phyloP scores from a whole-genome alignment of 352 stramenopile genomes.

The Pythium guiyangense region DNA sequence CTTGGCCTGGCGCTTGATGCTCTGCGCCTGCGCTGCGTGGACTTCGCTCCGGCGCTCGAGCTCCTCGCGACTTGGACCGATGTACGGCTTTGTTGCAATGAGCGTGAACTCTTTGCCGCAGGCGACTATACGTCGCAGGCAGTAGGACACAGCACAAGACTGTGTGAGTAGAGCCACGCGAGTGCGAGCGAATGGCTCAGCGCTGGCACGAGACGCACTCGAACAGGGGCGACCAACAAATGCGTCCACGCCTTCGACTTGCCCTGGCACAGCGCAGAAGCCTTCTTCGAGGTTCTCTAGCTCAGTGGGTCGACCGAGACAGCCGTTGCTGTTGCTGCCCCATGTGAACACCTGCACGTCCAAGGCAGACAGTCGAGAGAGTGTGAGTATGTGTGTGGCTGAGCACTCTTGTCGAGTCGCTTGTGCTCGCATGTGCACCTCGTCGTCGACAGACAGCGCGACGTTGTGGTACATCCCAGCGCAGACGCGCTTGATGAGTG shows the following conservation, averaged over 20 bases:
- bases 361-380: neutral
- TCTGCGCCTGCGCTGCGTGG: constrained; percentile 31
- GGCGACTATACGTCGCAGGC: constrained; percentile 51
- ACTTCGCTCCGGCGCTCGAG: constrained; percentile 39
- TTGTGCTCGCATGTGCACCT: constrained; percentile 26
- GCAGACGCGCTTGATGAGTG: constrained; percentile 82
- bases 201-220: constrained; percentile 24
- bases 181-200: too few relatives aligned
- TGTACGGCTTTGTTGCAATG: constrained; percentile 91
- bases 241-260: constrained; percentile 61
- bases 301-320: constrained; percentile 75
- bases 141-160: neutral
- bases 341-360: constrained; percentile 89
- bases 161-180: too few relatives aligned
- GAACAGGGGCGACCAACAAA: constrained; percentile 72
- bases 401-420: neutral
- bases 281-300: constrained; percentile 63
- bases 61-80: constrained; percentile 79
- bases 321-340: constrained; percentile 90
- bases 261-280: constrained; percentile 78
- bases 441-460: constrained; percentile 86
- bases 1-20: constrained; percentile 42
- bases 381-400: neutral
- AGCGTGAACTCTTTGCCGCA: constrained; percentile 91
- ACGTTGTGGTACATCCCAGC: constrained; percentile 91